A percentile compares a stretch with the other conserved stretches of the same genome.
phyloP scores from a whole-genome alignment of 2,329 filamentous ascomycete genomes.

The Fusarium citri region DNA sequence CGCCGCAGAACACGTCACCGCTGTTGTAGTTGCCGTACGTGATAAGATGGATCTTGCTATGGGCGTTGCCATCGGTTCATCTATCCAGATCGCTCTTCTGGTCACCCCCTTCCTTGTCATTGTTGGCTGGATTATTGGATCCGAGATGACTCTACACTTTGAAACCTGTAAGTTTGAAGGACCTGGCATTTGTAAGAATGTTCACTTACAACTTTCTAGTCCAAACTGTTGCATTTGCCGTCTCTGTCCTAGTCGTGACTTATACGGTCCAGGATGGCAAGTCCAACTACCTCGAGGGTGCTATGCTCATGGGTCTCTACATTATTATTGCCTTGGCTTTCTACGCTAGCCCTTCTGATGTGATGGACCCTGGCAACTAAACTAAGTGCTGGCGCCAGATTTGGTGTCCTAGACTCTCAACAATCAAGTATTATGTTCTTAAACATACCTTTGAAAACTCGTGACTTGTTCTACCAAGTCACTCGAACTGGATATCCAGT shows the following conservation, averaged over 20 bases:
- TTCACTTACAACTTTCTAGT: constrained; percentile 55
- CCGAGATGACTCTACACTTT: constrained; percentile 82
- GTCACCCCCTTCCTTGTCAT: constrained; percentile 85
- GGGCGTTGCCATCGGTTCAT: constrained; percentile 83
- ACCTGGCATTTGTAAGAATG: not conserved
- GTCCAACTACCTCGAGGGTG: constrained; percentile 85
- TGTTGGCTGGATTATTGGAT: constrained; percentile 79
- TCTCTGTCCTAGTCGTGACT: constrained; percentile 79
- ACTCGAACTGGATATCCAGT: not conserved
- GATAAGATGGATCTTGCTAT: constrained; percentile 82
- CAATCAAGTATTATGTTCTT: constrained; percentile 4
- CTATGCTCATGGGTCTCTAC: constrained; percentile 70
- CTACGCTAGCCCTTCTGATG: constrained; percentile 64
- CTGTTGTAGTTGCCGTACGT: constrained; percentile 80
- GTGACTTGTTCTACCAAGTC: constrained; percentile 4
- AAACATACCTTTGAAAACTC: not conserved
- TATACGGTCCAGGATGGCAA: constrained; percentile 84
- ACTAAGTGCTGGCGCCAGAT: constrained; percentile 1
- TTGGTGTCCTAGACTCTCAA: not conserved
- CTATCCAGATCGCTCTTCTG: constrained; percentile 84
- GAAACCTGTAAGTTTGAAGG: constrained; percentile 63
- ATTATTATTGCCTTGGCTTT: constrained; percentile 71
- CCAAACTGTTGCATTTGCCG: constrained; percentile 81
- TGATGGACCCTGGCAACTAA: constrained; percentile 53
- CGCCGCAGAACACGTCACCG: constrained; percentile 84